phyloP scores from a whole-genome alignment of 1,284 basidiomycete species.

The Erythrobasidium hasegawianum region DNA sequence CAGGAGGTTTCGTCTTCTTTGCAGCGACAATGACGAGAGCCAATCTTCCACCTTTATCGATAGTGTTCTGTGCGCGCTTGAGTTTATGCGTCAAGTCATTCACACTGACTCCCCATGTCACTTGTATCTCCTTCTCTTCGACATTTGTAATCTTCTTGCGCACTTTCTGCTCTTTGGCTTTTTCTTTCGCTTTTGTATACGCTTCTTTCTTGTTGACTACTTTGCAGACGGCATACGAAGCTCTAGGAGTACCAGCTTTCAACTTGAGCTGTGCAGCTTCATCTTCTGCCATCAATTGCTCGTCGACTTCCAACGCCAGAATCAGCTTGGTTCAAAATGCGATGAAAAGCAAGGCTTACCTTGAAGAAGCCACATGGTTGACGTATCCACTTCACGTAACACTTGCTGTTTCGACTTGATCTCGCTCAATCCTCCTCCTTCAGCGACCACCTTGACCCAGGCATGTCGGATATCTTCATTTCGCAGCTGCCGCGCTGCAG shows the following conservation, averaged over 20 bases:
- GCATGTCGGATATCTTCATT: conserved; percentile 26
- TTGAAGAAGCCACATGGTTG: conserved; percentile 23
- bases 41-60: conserved; percentile 61
- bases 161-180: conserved; percentile 45
- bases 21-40: conserved; percentile 54
- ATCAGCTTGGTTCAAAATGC: not conserved
- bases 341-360: conserved; percentile 8
- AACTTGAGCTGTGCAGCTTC: conserved; percentile 1
- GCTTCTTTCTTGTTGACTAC: conserved; percentile 51
- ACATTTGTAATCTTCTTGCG: conserved; percentile 32
- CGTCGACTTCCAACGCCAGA: conserved; percentile 17
- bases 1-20: conserved; percentile 10
- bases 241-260: too few relatives aligned
- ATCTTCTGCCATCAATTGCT: conserved; percentile 18
- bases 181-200: conserved; percentile 41
- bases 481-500: conserved; percentile 13
- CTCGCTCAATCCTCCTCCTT: conserved; percentile 9
- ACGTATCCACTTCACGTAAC: conserved; percentile 8
- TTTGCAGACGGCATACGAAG: conserved; percentile 46
- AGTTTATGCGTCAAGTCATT: conserved; percentile 67
- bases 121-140: conserved; percentile 62
- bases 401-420: not conserved
- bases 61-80: conserved; percentile 58
- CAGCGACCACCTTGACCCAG: conserved; percentile 16
- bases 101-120: conserved; percentile 63